Conservation (phyloP, 2,329 filamentous ascomycete species). For the Teratosphaeria pseudoeucalypti region DNA sequence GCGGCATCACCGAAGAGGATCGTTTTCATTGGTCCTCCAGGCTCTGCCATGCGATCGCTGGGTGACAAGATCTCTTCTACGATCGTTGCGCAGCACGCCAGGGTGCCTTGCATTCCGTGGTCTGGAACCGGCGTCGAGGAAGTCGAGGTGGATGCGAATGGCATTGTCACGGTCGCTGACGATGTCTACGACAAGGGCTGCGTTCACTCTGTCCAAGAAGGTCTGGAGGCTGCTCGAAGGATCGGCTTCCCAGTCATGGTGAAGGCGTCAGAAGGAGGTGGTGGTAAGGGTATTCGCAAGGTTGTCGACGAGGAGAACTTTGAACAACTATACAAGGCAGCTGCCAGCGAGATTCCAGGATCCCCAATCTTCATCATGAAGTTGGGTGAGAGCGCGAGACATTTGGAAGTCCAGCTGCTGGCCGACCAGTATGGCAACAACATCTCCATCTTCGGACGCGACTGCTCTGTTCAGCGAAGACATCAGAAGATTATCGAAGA, state of each 20-base stretch:
- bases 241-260: constrained; percentile 99
- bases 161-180: constrained; percentile 86
- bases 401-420: constrained; percentile 93
- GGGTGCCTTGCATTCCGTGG: constrained; percentile 98
- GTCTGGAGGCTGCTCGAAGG: constrained; percentile 70
- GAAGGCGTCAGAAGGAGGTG: constrained; percentile 98
- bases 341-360: constrained; percentile 92
- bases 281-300: constrained; percentile 98
- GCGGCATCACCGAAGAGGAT: constrained; percentile 97
- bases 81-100: constrained; percentile 93
- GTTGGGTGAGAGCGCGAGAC: constrained; percentile 87
- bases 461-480: constrained; percentile 94
- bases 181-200: constrained; percentile 82
- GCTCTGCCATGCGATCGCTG: constrained; percentile 95
- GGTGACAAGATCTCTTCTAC: constrained; percentile 99
- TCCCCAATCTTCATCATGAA: constrained; percentile 99
- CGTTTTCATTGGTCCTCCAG: constrained; percentile 95
- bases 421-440: constrained; percentile 99
- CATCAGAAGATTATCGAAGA: constrained; percentile 99
- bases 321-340: constrained; percentile 80
- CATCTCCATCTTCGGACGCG: constrained; percentile 95
- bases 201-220: constrained; percentile 80
- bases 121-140: constrained; percentile 83
- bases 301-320: constrained; percentile 79
- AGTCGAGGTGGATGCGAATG: constrained; percentile 66